A percentile compares a stretch with the other conserved stretches of the same genome.
Evolutionary conservation across 192 early-diverging fungal genomes (phyloP).

Genomic region (Podila clonocystis): DNA sequence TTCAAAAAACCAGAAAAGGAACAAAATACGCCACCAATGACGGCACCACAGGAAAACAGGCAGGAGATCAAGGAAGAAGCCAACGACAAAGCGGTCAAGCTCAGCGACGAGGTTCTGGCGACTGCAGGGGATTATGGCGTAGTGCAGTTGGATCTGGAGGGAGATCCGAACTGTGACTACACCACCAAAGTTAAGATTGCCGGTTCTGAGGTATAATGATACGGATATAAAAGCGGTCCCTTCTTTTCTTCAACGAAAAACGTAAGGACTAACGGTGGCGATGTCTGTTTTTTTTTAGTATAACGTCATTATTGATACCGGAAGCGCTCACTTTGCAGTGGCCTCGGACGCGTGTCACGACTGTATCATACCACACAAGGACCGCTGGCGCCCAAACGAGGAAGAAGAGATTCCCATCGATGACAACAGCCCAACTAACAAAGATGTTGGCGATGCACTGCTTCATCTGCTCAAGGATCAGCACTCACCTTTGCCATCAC

Average conservation of each 20-base stretch:
- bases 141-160: conserved; percentile 33
- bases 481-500: too few relatives aligned
- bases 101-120: background rate
- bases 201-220: conserved; percentile 24
- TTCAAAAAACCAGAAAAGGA: background rate
- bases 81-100: background rate
- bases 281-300: conserved; percentile 5
- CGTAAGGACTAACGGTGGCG: too few relatives aligned
- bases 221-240: too few relatives aligned
- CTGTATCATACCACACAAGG: conserved; percentile 23
- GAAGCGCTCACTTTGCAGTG: conserved; percentile 43
- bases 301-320: conserved; percentile 48
- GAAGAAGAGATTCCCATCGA: conserved; percentile 46
- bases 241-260: too few relatives aligned
- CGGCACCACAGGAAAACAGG: background rate
- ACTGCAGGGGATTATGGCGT: conserved; percentile 35
- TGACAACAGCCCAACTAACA: background rate
- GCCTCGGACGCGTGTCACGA: conserved; percentile 32
- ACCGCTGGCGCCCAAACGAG: conserved; percentile 12
- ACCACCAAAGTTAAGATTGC: conserved; percentile 43
- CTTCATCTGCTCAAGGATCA: conserved; percentile 9
- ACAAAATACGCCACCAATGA: background rate
- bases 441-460: background rate
- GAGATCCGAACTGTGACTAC: conserved; percentile 46
- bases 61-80: background rate